Conservation (phyloP, 352 stramenopile species). For the Pythium chondricola region DNA sequence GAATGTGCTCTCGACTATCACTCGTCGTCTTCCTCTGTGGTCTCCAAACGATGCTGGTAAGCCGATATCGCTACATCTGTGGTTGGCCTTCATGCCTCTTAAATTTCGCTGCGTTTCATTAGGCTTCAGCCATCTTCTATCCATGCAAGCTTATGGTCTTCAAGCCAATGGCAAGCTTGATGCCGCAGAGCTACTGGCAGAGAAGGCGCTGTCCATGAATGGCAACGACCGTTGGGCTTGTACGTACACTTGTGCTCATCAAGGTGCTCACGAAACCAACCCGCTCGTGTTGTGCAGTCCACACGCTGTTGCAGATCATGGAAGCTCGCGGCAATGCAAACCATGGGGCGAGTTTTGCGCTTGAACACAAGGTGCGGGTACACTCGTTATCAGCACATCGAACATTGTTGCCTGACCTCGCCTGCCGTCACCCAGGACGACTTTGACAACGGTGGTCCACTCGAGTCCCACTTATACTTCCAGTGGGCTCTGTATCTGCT, state of each 20-base stretch:
- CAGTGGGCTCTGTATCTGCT: slow-evolving; percentile 80
- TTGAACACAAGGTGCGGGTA: slow-evolving; percentile 52
- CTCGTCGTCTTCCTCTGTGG: slow-evolving; percentile 65
- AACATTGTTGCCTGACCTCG: neutral
- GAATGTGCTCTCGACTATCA: slow-evolving; percentile 70
- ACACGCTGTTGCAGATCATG: slow-evolving; percentile 71
- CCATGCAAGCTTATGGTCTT: slow-evolving; percentile 82
- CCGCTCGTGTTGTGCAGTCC: slow-evolving; percentile 37
- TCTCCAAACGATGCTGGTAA: slow-evolving; percentile 56
- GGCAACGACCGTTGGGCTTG: slow-evolving; percentile 80
- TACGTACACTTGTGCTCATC: no score
- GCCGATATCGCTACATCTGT: neutral
- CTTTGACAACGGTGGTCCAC: slow-evolving; percentile 68
- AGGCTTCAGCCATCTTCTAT: slow-evolving; percentile 73
- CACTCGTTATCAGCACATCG: neutral
- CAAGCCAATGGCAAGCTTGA: slow-evolving; percentile 58
- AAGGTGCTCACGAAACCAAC: no score
- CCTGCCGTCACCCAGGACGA: slow-evolving; percentile 24
- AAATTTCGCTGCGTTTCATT: neutral
- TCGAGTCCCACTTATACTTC: slow-evolving; percentile 75
- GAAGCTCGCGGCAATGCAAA: slow-evolving; percentile 79
- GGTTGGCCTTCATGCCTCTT: neutral
- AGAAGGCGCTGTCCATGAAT: slow-evolving; percentile 83
- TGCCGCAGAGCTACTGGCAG: slow-evolving; percentile 54
- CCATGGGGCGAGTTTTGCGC: slow-evolving; percentile 77